phyloP scores from a whole-genome alignment of 108 stramenopile genomes.

The Phaeodactylum tricornutum region DNA sequence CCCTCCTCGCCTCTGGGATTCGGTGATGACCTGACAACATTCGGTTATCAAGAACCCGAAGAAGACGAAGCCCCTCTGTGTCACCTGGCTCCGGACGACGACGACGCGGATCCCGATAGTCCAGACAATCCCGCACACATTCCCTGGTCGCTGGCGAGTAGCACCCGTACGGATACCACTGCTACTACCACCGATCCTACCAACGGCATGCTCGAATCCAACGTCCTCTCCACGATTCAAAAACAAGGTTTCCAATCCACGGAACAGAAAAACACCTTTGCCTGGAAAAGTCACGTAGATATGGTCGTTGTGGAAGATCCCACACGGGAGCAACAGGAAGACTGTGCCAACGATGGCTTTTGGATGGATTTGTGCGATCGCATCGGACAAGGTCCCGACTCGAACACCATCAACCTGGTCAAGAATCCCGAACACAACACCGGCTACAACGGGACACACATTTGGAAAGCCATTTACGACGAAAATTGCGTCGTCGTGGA shows the following conservation, averaged over 20 bases:
- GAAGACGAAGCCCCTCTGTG: constrained; percentile 73
- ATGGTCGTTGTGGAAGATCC: too few relatives aligned
- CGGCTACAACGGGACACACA: constrained; percentile 87
- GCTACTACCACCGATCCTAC: constrained; percentile 8
- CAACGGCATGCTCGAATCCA: background rate
- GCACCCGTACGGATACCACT: constrained; percentile 46
- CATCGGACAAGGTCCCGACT: constrained; percentile 37
- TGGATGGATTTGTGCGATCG: constrained; percentile 85
- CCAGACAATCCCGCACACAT: background rate
- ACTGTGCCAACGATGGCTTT: constrained; percentile 43
- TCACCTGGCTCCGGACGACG: constrained; percentile 32
- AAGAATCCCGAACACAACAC: constrained; percentile 93
- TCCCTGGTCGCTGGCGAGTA: constrained; percentile 7
- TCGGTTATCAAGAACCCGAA: constrained; percentile 44
- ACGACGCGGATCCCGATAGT: constrained; percentile 1
- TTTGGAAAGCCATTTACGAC: constrained; percentile 88
- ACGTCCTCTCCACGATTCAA: background rate
- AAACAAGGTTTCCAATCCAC: background rate
- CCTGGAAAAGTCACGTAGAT: too few relatives aligned
- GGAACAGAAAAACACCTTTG: constrained; percentile 49
- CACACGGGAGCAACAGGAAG: constrained; percentile 27
- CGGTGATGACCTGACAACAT: constrained; percentile 5
- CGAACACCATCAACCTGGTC: constrained; percentile 74
- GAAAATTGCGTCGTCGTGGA: constrained; percentile 76
- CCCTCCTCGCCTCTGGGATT: background rate